Evolutionary conservation across 768 basidiomycete species (phyloP), one percentile per base, ranked within the genome.

Genomic region (Leccinum variicolor): DNA sequence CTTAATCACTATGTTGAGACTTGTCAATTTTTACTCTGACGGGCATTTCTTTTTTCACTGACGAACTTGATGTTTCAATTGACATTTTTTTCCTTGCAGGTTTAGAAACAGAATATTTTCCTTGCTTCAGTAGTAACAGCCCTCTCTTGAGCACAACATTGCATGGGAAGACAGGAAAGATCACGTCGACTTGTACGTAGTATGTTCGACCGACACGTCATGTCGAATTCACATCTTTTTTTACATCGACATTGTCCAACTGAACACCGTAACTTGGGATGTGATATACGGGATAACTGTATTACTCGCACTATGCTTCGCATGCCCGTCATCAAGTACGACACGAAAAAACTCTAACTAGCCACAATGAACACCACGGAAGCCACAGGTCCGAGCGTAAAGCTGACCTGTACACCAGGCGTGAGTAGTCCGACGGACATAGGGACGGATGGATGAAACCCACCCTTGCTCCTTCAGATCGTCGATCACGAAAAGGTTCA

Each of bases 401-500:
- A 26, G 0, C 25, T 23, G 23, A 25, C 3, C 25, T 25, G 25
- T 25, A 25, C 25, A 25, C 3, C 3, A 25, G 25, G 25, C 25
- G 3, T 4, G 25, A 25, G 25, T 25, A 25, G 4, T 25, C 25
- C 3, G 25, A 25, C 25, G 25, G 25, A 79, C 78, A 46, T 10
- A 5, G 3, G n/a, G 11, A 13, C 45, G 1, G 3, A 25, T 41
- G 52, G 31, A 33, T 5, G 73, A 53, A 14, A 56, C 15, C n/a
- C n/a, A n/a, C n/a, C n/a, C 72, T 56, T 66, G 69, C 50, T 66
- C 64, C 54, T 70, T 74, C 59, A 77, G 63, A 55, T 68, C 65
- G 58, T 70, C 60, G 54, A 72, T 66, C 23, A 64, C 55, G 25
- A 65, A 68, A n/a, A 66, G 57, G 43, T 68, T 68, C 3, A 43